These are phyloP conservation scores for Draba incana DNA, from an alignment of 345 rosid genomes.

Conservation along the genomic window DNA sequence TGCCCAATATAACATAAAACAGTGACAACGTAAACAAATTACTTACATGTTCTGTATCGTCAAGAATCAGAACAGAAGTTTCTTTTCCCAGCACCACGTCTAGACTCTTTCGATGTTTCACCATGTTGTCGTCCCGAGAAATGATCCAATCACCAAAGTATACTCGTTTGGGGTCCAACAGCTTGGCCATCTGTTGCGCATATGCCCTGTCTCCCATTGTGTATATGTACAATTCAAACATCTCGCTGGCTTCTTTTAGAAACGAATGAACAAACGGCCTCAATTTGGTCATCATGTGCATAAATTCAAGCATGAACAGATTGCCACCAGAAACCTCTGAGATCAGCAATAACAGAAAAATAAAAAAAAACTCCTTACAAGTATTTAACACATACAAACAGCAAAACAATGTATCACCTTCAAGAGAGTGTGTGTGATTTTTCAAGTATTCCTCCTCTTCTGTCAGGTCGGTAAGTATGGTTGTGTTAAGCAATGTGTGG, in stretches of 20 bases:
- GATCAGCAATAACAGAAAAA: slow-evolving; percentile 1
- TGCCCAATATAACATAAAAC: neutral
- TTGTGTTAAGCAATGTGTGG: slow-evolving; percentile 88
- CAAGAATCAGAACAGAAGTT: slow-evolving; percentile 84
- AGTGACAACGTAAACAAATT: neutral
- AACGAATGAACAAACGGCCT: slow-evolving; percentile 82
- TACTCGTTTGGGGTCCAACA: slow-evolving; percentile 75
- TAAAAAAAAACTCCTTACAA: neutral
- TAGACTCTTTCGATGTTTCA: slow-evolving; percentile 78
- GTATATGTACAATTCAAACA: slow-evolving; percentile 90
- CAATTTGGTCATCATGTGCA: slow-evolving; percentile 91
- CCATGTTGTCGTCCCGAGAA: slow-evolving; percentile 93
- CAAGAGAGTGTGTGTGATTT: slow-evolving; percentile 58
- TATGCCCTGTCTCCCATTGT: slow-evolving; percentile 92
- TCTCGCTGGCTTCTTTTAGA: slow-evolving; percentile 79
- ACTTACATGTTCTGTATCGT: slow-evolving; percentile 84
- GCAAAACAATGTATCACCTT: slow-evolving; percentile 51
- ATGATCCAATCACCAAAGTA: slow-evolving; percentile 70
- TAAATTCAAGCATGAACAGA: slow-evolving; percentile 69
- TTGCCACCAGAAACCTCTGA: slow-evolving; percentile 66
- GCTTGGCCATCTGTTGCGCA: slow-evolving; percentile 85
- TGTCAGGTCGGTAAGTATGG: slow-evolving; percentile 58
- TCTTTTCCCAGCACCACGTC: slow-evolving; percentile 90
- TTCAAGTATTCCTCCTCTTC: slow-evolving; percentile 82
- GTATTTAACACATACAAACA: slow-evolving; percentile 20